A percentile compares a stretch with the other conserved stretches of the same genome.
Conservation (phyloP, 2,329 filamentous ascomycete species). For the Raffaelea albimanens region DNA sequence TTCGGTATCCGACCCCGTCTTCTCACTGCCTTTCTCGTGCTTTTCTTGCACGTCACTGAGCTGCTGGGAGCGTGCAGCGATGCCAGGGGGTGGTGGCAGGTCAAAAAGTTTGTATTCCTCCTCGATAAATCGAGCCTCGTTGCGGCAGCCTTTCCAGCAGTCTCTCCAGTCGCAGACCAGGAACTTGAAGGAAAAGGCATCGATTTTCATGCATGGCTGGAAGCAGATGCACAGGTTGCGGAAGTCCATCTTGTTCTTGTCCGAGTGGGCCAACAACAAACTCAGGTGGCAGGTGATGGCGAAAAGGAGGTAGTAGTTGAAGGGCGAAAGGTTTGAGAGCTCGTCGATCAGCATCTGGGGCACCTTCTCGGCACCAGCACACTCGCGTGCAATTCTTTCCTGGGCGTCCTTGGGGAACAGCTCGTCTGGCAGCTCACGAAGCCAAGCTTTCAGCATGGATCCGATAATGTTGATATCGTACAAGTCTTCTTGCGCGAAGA, state of each 20-base stretch:
- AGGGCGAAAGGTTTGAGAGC: conserved; percentile 86
- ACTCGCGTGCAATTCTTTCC: conserved; percentile 70
- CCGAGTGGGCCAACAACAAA: conserved; percentile 78
- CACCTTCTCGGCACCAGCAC: conserved; percentile 66
- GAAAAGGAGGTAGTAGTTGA: conserved; percentile 96
- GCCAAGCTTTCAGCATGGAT: conserved; percentile 93
- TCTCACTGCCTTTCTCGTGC: conserved; percentile 9
- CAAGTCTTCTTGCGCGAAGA: conserved; percentile 77
- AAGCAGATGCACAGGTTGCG: conserved; percentile 94
- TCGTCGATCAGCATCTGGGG: conserved; percentile 80
- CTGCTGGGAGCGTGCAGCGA: conserved; percentile 19
- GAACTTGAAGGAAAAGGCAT: conserved; percentile 90
- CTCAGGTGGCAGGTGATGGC: conserved; percentile 95
- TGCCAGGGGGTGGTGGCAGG: conserved; percentile 43
- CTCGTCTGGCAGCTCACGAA: conserved; percentile 88
- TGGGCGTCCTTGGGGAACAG: conserved; percentile 81
- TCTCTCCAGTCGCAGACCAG: conserved; percentile 91
- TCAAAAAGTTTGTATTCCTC: conserved; percentile 56
- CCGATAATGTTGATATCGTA: conserved; percentile 96
- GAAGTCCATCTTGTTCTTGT: conserved; percentile 98
- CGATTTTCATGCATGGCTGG: conserved; percentile 93
- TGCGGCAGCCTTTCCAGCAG: conserved; percentile 95
- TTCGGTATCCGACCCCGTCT: conserved; percentile 20
- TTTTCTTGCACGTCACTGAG: conserved; percentile 12
- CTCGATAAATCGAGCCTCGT: conserved; percentile 70